Conservation (phyloP, 176 grass and related monocot species). For the Carex littledalei region DNA sequence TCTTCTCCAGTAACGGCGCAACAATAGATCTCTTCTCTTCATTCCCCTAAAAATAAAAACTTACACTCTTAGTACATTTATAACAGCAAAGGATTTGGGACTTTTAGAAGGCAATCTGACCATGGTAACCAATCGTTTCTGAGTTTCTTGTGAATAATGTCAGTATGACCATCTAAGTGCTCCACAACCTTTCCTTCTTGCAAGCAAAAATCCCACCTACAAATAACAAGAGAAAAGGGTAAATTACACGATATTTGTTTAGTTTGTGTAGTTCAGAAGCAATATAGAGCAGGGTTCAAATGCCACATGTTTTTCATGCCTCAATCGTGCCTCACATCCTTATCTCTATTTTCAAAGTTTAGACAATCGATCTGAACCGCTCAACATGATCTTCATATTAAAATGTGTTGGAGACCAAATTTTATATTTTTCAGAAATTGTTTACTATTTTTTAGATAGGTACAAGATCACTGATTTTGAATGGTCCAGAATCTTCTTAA, state of each 20-base stretch:
- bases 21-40: constrained; percentile 89
- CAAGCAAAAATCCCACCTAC: constrained; percentile 97
- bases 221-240: constrained; percentile 20
- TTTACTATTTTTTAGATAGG: too few relatives aligned
- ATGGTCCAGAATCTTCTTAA: too few relatives aligned
- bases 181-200: constrained; percentile 79
- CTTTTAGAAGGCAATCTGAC: constrained; percentile 36
- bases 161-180: constrained; percentile 86
- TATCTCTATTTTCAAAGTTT: too few relatives aligned
- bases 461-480: too few relatives aligned
- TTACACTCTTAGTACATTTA: constrained; percentile 30
- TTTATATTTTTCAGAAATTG: too few relatives aligned
- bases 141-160: constrained; percentile 98
- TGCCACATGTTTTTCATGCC: too few relatives aligned
- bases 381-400: too few relatives aligned
- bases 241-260: background rate
- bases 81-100: constrained; percentile 24
- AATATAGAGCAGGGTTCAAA: background rate
- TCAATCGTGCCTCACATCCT: too few relatives aligned
- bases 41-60: constrained; percentile 90
- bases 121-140: constrained; percentile 85
- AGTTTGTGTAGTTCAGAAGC: background rate
- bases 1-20: constrained; percentile 90
- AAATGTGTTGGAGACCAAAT: too few relatives aligned
- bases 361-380: too few relatives aligned